Percentiles rank a stretch among this genome's conserved stretches.
These are phyloP conservation scores for Sclerotiophoma versabilis DNA, from an alignment of 2,329 filamentous ascomycete genomes.

Conservation along the genomic window DNA sequence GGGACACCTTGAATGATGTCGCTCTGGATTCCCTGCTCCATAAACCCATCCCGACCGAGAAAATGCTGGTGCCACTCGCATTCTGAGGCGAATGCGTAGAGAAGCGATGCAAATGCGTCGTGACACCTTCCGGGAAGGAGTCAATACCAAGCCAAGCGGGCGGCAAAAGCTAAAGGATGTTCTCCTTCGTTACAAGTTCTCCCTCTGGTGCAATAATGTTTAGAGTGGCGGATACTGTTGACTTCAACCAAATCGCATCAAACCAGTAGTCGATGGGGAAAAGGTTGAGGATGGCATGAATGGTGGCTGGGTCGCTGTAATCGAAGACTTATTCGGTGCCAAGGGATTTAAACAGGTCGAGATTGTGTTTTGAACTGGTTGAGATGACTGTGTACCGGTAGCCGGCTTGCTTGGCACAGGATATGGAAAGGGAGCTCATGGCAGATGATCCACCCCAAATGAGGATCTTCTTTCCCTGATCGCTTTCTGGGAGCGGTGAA, in stretches of 20 bases:
- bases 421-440: conserved; percentile 40
- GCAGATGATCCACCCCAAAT: conserved; percentile 57
- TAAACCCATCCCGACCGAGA: conserved; percentile 29
- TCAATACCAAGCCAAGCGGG: conserved; percentile 23
- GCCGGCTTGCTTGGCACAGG: conserved; percentile 34
- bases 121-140: conserved; percentile 28
- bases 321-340: conserved; percentile 40
- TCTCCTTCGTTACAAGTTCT: conserved; percentile 26
- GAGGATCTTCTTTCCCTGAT: conserved; percentile 46
- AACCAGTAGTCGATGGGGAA: conserved; percentile 50
- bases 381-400: conserved; percentile 34
- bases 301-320: conserved; percentile 50
- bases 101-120: conserved; percentile 25
- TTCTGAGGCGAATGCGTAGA: conserved; percentile 30
- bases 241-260: conserved; percentile 50
- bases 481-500: conserved; percentile 19
- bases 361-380: conserved; percentile 32
- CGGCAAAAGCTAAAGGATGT: conserved; percentile 29
- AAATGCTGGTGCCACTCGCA: conserved; percentile 26
- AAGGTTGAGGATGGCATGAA: conserved; percentile 44
- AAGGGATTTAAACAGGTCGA: conserved; percentile 19
- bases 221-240: conserved; percentile 27
- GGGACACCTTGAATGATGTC: conserved; percentile 31
- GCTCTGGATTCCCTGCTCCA: conserved; percentile 30
- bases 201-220: conserved; percentile 33